phyloP scores from a whole-genome alignment of 2,329 filamentous ascomycete species.

The Trichoderma sp. region DNA sequence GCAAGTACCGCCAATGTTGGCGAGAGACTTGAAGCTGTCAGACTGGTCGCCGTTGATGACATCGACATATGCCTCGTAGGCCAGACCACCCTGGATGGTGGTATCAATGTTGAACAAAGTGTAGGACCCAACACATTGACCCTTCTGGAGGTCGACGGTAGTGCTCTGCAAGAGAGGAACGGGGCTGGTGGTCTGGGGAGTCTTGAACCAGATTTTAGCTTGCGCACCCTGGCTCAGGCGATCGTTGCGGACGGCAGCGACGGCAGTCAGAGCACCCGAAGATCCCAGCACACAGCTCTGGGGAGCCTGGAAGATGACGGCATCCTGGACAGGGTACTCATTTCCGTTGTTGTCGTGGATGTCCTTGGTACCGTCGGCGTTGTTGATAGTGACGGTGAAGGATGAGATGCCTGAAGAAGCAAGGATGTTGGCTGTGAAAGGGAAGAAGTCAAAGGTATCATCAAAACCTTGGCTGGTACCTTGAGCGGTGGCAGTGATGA shows the following conservation, averaged over 20 bases:
- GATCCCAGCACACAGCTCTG: constrained; percentile 57
- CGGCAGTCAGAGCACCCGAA: constrained; percentile 45
- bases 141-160: constrained; percentile 44
- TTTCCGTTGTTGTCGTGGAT: constrained; percentile 59
- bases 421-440: constrained; percentile 52
- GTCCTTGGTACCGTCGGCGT: constrained; percentile 47
- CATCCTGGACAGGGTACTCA: constrained; percentile 56
- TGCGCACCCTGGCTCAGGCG: constrained; percentile 43
- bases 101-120: constrained; percentile 49
- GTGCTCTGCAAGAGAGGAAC: constrained; percentile 44
- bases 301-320: constrained; percentile 54
- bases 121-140: constrained; percentile 49
- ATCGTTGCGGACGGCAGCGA: constrained; percentile 53
- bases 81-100: constrained; percentile 46
- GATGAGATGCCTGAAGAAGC: constrained; percentile 62
- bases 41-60: constrained; percentile 44
- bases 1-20: constrained; percentile 48
- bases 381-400: constrained; percentile 55
- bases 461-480: constrained; percentile 59
- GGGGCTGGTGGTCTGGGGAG: constrained; percentile 42
- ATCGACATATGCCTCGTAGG: constrained; percentile 49
- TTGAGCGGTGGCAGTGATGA: constrained; percentile 45
- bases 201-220: constrained; percentile 48
- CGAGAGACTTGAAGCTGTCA: constrained; percentile 53
- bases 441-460: constrained; percentile 59